Conservation (phyloP, 208 protist genomes). For the Trypanosoma lewisi region DNA sequence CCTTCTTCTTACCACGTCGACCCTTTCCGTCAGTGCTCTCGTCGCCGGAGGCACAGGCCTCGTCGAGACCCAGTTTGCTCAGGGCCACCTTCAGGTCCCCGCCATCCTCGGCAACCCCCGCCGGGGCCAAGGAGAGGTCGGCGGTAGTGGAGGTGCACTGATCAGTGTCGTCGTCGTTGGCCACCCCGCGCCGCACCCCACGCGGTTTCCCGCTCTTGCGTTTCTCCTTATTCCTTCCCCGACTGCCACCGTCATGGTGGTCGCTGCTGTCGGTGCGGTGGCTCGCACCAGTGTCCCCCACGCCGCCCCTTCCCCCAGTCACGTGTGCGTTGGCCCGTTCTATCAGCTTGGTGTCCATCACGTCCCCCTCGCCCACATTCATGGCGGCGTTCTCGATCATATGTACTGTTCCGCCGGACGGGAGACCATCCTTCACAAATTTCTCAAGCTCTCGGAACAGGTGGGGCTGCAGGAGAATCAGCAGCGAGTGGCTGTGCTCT, state of each 20-base stretch:
- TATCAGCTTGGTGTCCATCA: conserved; percentile 24
- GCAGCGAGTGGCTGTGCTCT: conserved; percentile 28
- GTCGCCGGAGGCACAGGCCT: background rate
- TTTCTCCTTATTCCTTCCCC: conserved; percentile 7
- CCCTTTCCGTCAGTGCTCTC: conserved; percentile 21
- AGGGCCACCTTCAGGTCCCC: conserved; percentile 17
- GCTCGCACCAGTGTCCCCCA: background rate
- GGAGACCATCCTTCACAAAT: conserved; percentile 69
- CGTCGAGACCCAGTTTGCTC: conserved; percentile 21
- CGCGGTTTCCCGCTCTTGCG: conserved; percentile 18
- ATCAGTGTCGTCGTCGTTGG: conserved; percentile 3
- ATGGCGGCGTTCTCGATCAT: conserved; percentile 78
- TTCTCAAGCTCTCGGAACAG: conserved; percentile 70
- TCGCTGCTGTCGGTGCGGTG: conserved; percentile 10
- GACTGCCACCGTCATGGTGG: background rate
- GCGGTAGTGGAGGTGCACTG: background rate
- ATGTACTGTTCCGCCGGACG: conserved; percentile 59
- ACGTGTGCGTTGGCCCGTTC: conserved; percentile 20
- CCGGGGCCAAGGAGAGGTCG: background rate
- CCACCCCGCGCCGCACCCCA: background rate
- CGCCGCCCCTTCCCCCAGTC: background rate
- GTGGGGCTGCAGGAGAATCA: conserved; percentile 69
- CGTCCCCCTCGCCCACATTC: conserved; percentile 29
- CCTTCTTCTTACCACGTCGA: conserved; percentile 28
- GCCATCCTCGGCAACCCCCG: conserved; percentile 29